A percentile compares a stretch with the other conserved stretches of the same genome.
Evolutionary conservation across 2,329 filamentous ascomycete genomes (phyloP).

Genomic region (Alternaria alternata): DNA sequence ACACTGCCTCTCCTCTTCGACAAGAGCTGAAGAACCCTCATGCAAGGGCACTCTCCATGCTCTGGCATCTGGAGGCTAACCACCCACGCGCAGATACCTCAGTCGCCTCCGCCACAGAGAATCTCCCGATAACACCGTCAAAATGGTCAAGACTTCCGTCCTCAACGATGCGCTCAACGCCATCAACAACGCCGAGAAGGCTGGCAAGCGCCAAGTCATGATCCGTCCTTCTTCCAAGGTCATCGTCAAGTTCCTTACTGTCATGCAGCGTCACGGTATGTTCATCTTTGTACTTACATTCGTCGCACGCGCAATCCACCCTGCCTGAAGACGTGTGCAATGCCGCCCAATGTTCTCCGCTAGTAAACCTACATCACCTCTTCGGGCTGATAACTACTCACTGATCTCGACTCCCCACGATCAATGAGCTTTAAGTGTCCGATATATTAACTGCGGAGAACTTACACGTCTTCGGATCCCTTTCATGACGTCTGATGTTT

Average conservation of each 20-base stretch:
- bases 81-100: constrained; percentile 64
- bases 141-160: constrained; percentile 99
- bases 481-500: constrained; percentile 87
- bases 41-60: constrained; percentile 71
- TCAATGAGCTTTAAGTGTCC: constrained; percentile 99
- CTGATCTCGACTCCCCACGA: constrained; percentile 84
- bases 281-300: constrained; percentile 43
- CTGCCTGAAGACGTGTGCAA: neutral
- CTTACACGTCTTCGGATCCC: constrained; percentile 93
- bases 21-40: constrained; percentile 74
- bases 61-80: constrained; percentile 73
- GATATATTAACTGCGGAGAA: constrained; percentile 90
- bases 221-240: constrained; percentile 99
- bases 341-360: neutral
- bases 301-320: neutral
- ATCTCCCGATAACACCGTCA: constrained; percentile 77
- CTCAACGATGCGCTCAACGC: constrained; percentile 98
- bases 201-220: constrained; percentile 98
- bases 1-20: constrained; percentile 58
- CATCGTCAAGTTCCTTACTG: constrained; percentile 99
- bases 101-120: constrained; percentile 74
- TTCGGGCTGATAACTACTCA: constrained; percentile 99
- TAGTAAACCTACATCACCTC: constrained; percentile 27
- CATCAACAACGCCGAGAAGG: constrained; percentile 99
- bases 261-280: constrained; percentile 99